phyloP scores from a whole-genome alignment of 2,329 filamentous ascomycete species.

The Cladosporium velox region DNA sequence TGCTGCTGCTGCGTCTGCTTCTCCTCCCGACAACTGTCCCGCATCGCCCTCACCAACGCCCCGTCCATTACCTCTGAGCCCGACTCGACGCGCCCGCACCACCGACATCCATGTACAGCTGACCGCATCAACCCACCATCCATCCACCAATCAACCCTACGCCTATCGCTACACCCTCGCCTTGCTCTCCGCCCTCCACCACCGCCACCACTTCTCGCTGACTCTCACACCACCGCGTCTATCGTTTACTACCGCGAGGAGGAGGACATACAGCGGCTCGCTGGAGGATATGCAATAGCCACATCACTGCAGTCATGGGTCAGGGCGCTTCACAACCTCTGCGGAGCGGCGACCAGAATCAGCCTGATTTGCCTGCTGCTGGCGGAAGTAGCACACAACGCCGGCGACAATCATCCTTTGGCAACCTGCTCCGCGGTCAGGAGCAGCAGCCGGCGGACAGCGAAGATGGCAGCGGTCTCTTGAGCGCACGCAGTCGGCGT shows the following conservation, averaged over 20 bases:
- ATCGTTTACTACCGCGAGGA: neutral
- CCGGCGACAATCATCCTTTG: slow-evolving; percentile 14
- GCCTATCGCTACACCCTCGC: slow-evolving; percentile 8
- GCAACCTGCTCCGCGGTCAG: slow-evolving; percentile 15
- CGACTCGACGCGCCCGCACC: neutral
- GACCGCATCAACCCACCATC: slow-evolving; percentile 10
- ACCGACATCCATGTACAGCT: slow-evolving; percentile 7
- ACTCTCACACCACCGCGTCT: slow-evolving; percentile 2
- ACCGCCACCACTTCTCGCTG: neutral
- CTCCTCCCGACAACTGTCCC: neutral
- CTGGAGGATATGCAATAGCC: slow-evolving; percentile 18
- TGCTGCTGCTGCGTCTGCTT: neutral
- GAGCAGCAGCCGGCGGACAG: neutral
- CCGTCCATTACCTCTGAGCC: neutral
- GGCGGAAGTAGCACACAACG: slow-evolving; percentile 11
- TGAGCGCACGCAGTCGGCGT: slow-evolving; percentile 7
- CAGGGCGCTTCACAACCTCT: slow-evolving; percentile 36
- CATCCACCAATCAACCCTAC: slow-evolving; percentile 12
- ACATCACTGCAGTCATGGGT: slow-evolving; percentile 31
- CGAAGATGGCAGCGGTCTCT: slow-evolving; percentile 14
- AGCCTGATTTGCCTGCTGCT: slow-evolving; percentile 8
- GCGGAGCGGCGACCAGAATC: slow-evolving; percentile 17
- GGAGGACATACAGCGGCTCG: neutral
- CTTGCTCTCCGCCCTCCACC: neutral
- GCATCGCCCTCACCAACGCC: neutral